Evolutionary conservation across 1,284 basidiomycete species (phyloP), one percentile per base, ranked within the genome.

Genomic region (Ustilago esculenta): DNA sequence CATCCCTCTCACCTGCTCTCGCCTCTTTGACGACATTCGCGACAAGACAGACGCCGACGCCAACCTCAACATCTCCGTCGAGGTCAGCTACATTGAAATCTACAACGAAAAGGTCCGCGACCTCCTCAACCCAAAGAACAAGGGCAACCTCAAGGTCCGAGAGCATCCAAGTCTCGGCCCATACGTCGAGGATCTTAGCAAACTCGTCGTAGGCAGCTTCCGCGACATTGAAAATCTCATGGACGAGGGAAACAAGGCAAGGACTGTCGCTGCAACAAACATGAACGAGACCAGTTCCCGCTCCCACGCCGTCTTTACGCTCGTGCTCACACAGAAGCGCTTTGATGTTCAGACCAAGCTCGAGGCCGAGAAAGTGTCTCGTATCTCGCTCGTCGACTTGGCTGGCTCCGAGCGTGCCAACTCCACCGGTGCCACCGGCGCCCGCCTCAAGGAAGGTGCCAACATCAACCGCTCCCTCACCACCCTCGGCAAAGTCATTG

Each of bases 211-310:
- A 37, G 89, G 87, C 79, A 91, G 87, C 81, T 97, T 94, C 82
- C 87, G 90, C 21, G 94, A 96, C 82, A 95, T 98, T 89, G 96
- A 97, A 89, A 92, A 90, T 8, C 88, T 98, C 79, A 98, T 98
- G 94, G 95, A 98, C 84, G 95, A 98, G 83, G 95, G 95, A 37
- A 98, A 98, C 84, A 98, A 98, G 85, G 85, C 76, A n/a, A 59
- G 76, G n/a, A 79, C 76, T 10, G 76, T 79, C 8, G 76, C 76
- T 29, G 73, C 77, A 2, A 79, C 77, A 17, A 76, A 77, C 46
- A 79, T 79, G 77, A 79, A 79, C 64, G 77, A 76, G 56, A 79
- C 77, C 12, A 71, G 65, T 30, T 78, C 76, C 11, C 69, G 77
- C 14, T 79, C 77, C 8, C 77, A 79, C 23, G 77, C 77, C 37